Base-by-base conservation (phyloP, 139 green algal genomes). In the Micractinium conductrix region DNA sequence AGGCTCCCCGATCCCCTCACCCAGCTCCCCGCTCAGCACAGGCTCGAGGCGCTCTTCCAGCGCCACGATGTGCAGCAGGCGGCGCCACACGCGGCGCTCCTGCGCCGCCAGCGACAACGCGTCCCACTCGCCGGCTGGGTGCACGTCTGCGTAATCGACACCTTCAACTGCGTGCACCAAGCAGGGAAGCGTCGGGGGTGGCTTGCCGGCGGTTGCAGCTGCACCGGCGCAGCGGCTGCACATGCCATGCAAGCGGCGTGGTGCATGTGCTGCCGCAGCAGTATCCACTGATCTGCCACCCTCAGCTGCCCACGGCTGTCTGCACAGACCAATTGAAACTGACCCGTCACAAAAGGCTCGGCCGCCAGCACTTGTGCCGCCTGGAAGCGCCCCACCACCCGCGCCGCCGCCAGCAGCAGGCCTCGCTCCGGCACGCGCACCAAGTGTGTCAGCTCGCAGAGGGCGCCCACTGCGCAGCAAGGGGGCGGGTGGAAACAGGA, bases 301-400 rank as follows among this genome's bases (percentile, higher is more conserved):
- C 5, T 24, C 48, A 10, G 12, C 16, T 10, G 12, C 53, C 26
- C 53, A 21, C 5, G 19, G 26, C 10, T 4, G 2, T 16, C 19
- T 16, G 48, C 53, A 19, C 7, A 30, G 53, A 9, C 7, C 7
- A 16, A 10, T 16, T 42, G 3, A 12, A 12, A 65, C 65, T 16
- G 33, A 72, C 65, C 65, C 16, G 65, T 72, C 8, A 72, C 65
- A 72, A 72, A 72, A 1, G 65, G 65, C 35, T 72, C 65, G 65
- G 33, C 43, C 21, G n/a, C 37, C 65, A 72, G 65, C 35, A 72
- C 65, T 35, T 28, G 16, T 43, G 33, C 37, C 10, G 65, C 43
- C 10, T 44, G 65, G 33, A 72, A 72, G 33, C 65, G 65, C 33
- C 65, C 65, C 65, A 72, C 65, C 65, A 72, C 65, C 8, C 65